These are phyloP conservation scores for Hypoxylon subgilvum DNA, from an alignment of 495 filamentous ascomycete species.

Conservation along the genomic window DNA sequence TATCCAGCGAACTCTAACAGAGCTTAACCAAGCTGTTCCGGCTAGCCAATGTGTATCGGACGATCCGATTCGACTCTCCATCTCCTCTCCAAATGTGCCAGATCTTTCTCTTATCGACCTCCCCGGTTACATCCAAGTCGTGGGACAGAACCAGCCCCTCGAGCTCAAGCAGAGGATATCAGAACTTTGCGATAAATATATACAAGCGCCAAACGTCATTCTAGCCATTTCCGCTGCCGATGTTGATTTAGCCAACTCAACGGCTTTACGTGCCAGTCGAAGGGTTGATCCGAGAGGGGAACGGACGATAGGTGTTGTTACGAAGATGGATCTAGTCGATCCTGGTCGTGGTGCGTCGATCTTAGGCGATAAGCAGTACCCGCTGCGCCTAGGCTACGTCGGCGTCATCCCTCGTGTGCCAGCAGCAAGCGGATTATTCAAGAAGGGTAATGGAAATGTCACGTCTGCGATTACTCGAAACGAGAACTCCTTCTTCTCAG, in stretches of 20 bases:
- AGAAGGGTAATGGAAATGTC: conserved; percentile 81
- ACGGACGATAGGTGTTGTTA: conserved; percentile 95
- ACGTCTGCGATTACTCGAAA: conserved; percentile 82
- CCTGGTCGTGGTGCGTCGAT: conserved; percentile 77
- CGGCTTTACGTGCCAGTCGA: conserved; percentile 86
- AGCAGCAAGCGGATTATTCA: conserved; percentile 75
- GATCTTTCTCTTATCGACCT: conserved; percentile 97
- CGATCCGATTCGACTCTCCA: conserved; percentile 93
- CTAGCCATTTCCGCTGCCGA: conserved; percentile 97
- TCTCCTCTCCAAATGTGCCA: conserved; percentile 93
- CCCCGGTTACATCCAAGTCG: conserved; percentile 96
- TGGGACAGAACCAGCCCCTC: conserved; percentile 84
- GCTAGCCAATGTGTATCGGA: conserved; percentile 91
- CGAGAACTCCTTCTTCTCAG: conserved; percentile 84
- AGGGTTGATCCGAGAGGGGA: conserved; percentile 94
- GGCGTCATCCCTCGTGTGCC: conserved; percentile 87
- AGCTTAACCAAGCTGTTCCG: conserved; percentile 91
- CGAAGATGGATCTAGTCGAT: conserved; percentile 98
- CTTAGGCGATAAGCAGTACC: conserved; percentile 88
- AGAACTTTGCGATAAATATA: conserved; percentile 98
- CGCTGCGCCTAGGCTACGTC: conserved; percentile 93
- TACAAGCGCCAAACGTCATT: conserved; percentile 93
- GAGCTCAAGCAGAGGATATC: conserved; percentile 95
- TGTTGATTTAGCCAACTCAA: conserved; percentile 96
- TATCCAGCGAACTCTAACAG: conserved; percentile 91